Base-by-base conservation (phyloP, 2,329 filamentous ascomycete species). In the Sphaerostilbella broomeana region DNA sequence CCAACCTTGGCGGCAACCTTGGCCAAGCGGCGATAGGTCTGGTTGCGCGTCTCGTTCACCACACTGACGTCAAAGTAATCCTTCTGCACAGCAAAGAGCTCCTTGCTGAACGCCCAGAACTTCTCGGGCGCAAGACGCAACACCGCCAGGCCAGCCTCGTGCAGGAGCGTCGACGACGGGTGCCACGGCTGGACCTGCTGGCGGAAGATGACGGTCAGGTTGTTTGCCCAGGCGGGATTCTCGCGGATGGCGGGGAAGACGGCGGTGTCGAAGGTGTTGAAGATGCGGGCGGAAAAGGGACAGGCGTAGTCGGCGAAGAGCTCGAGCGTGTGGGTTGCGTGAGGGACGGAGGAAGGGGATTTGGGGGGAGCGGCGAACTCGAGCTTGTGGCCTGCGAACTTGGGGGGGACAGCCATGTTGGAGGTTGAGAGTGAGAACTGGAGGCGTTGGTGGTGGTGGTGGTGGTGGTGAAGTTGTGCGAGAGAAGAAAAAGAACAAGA, bases 131-230 rank as follows among this genome's bases (percentile, higher is more conserved):
- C 68, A 6, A 86, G 62, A 36, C 74, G 75, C 51, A 90, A 72
- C 2, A 95, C 86, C 3, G 88, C 90, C 21, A 87, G 75, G 4
- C 71, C 89, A 21, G 88, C 84, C 72, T 97, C 90, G 67, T 90
- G 86, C 40, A 77, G 71, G 9, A 88, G 72, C 6, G 84, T 88
- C 27, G 79, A 88, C 15, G 84, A 87, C 2, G 90, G 90, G 65
- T 97, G 89, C 90, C 90, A 95, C 11, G 88, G 87, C 67, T 95
- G 88, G 54, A 95, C 78, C 60, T 95, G 88, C 60, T 90, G 89
- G 35, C 89, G 83, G 70, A 95, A 86, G 55, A 97, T 76, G 51
- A 94, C 70, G 52, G 84, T 73, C 3, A 95, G 66, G 45, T 71
- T 72, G 44, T 68, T 50, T 11, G 68, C 59, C 59, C 68, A 70